A percentile compares a stretch with the other conserved stretches of the same genome.
Conservation (phyloP, 2,329 filamentous ascomycete genomes). For the Emergomyces africanus region DNA sequence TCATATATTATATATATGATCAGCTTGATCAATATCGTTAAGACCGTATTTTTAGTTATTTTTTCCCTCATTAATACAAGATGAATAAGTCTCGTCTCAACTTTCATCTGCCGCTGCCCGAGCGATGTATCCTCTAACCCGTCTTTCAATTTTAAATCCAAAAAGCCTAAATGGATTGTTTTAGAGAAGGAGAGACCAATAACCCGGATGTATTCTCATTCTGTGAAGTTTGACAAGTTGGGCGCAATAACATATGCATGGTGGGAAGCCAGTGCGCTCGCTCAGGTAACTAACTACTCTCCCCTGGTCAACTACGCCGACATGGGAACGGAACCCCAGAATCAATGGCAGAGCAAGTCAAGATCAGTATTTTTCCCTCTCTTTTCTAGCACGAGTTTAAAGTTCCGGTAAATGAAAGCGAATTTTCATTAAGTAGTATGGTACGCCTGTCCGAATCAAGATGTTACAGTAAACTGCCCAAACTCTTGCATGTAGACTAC, state of each 20-base stretch:
- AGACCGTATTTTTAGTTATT: neutral
- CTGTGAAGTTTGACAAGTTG: neutral
- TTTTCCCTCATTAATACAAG: neutral
- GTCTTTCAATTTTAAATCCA: neutral
- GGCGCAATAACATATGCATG: neutral
- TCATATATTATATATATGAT: neutral
- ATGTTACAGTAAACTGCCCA: neutral
- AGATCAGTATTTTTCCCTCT: too few relatives aligned
- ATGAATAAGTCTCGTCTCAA: neutral
- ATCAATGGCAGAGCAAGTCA: neutral
- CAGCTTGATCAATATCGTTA: neutral
- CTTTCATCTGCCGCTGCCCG: neutral
- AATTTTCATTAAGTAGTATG: too few relatives aligned
- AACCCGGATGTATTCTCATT: neutral
- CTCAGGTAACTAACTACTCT: neutral
- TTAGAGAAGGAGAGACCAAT: neutral
- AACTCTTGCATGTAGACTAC: neutral
- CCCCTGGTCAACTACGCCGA: neutral
- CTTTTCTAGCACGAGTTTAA: neutral
- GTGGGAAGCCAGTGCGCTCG: neutral
- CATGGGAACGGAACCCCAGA: neutral
- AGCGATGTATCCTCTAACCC: neutral
- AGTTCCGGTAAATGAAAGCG: neutral
- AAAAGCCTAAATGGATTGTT: neutral
- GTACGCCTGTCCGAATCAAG: too few relatives aligned